Conservation (phyloP, 2,329 filamentous ascomycete genomes). For the Claviceps africana region DNA sequence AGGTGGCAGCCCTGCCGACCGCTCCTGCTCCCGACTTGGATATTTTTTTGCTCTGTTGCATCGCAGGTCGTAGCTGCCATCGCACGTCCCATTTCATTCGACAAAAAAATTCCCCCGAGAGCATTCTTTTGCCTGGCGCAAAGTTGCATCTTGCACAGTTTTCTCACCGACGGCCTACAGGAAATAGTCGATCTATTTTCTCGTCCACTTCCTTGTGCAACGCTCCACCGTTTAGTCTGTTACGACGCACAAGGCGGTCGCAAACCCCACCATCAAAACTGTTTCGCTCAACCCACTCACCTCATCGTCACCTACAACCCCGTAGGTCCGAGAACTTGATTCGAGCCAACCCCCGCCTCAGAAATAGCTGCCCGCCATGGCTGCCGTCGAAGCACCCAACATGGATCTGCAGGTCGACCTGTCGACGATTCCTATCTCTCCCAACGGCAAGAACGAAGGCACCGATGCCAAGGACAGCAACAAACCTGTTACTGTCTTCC, state of each 20-base stretch:
- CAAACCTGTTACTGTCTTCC: slow-evolving; percentile 84
- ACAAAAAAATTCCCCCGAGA: slow-evolving; percentile 6
- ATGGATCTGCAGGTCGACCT: slow-evolving; percentile 48
- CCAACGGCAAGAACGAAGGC: slow-evolving; percentile 40
- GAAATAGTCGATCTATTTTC: slow-evolving; percentile 14
- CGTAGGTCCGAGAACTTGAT: slow-evolving; percentile 4
- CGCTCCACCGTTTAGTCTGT: background rate
- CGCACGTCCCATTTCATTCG: slow-evolving; percentile 7
- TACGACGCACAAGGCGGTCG: background rate
- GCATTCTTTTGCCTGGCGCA: slow-evolving; percentile 26
- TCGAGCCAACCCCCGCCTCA: background rate
- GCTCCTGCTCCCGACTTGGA: slow-evolving; percentile 1
- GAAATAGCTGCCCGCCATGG: slow-evolving; percentile 18
- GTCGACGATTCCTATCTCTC: slow-evolving; percentile 54
- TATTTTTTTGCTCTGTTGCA: background rate
- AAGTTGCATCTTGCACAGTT: slow-evolving; percentile 14
- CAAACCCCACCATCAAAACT: slow-evolving; percentile 3
- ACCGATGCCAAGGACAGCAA: slow-evolving; percentile 33
- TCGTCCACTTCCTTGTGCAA: slow-evolving; percentile 10
- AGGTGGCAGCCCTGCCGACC: background rate
- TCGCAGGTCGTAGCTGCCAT: slow-evolving; percentile 10
- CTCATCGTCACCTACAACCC: slow-evolving; percentile 11
- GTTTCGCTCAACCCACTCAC: slow-evolving; percentile 8
- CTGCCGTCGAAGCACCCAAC: slow-evolving; percentile 19
- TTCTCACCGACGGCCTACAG: slow-evolving; percentile 13